Base-by-base conservation (phyloP, 495 filamentous ascomycete species). In the Jackrogersella multiformis region DNA sequence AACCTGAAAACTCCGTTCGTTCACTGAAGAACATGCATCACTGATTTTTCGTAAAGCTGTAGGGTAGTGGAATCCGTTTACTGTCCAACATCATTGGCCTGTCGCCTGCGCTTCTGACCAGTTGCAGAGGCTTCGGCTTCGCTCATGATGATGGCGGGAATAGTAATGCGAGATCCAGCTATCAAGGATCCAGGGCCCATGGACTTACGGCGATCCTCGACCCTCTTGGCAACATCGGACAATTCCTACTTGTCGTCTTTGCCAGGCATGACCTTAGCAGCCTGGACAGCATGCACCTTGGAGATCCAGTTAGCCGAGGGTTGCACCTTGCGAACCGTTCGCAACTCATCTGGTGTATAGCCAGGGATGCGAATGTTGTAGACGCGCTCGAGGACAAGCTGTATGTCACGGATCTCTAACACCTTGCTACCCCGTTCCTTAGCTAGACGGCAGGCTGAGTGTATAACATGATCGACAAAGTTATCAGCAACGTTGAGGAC, bases 321-420 rank as follows among this genome's bases (percentile, higher is more conserved):
- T 75, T 93, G 89, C 21, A 94, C 88, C 78, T 97, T 97, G 72
- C 92, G 88, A 18, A 97, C 94, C 2, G 92, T 97, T 56, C 95
- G 88, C 61, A 97, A 85, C 78, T 99, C 95, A 71, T 99, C 95
- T 26, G 91, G 90, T 4, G 92, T 88, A 78, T 96, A 97, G 32
- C 95, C 95, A 0, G 95, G 96, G 59, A 97, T 92, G 58, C 95
- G 91, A 80, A 98, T 98, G 78, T 98, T 97, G 86, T 96, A 97
- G 75, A 93, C 94, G 57, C 96, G 91, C 80, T 99, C 95, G 15
- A 99, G 89, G 21, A 97, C 89, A 30, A 97, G 89, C 79, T 97
- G 95, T 49, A 99, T 86, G 74, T 99, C 95, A 64, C 93, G 91
- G 48, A 97, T 89, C 68, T 99, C 95, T 6, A 99, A 88, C 0